Conservation (phyloP, 164 flowering plant genomes). For the Taxillus chinensis region DNA sequence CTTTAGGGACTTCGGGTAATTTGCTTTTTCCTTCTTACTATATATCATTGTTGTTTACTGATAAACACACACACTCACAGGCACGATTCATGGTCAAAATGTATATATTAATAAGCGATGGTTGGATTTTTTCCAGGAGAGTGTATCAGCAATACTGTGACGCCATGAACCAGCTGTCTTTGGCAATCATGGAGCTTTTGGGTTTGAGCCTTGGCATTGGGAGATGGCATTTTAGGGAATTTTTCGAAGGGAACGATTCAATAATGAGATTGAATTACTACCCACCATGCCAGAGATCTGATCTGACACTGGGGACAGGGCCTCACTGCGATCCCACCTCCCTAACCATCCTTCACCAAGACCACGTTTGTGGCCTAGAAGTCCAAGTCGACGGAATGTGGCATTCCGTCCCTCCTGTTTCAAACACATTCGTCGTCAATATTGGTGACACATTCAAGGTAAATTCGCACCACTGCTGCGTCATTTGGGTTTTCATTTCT, state of each 20-base stretch:
- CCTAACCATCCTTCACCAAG: slow-evolving; percentile 71
- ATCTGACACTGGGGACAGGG: slow-evolving; percentile 62
- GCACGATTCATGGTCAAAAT: background rate
- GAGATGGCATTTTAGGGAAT: slow-evolving; percentile 28
- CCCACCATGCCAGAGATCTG: slow-evolving; percentile 60
- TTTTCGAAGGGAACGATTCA: slow-evolving; percentile 52
- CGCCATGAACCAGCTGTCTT: slow-evolving; percentile 45
- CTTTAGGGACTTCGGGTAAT: slow-evolving; percentile 48
- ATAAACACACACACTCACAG: background rate
- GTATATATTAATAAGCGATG: background rate
- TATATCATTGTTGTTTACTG: too few species aligned
- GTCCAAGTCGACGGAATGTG: slow-evolving; percentile 51
- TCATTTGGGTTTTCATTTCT: too few species aligned
- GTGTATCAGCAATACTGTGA: slow-evolving; percentile 55
- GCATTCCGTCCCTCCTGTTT: slow-evolving; percentile 38
- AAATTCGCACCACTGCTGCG: background rate
- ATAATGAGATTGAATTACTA: slow-evolving; percentile 63
- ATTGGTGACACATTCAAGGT: slow-evolving; percentile 82
- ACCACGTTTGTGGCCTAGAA: slow-evolving; percentile 58
- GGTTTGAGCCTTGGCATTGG: slow-evolving; percentile 56
- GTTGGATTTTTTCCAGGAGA: slow-evolving; percentile 18
- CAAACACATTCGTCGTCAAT: slow-evolving; percentile 63
- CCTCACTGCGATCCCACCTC: slow-evolving; percentile 77
- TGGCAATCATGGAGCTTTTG: slow-evolving; percentile 58
- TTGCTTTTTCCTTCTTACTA: background rate